phyloP scores from a whole-genome alignment of 805 yeast species.

The Candida suzukii region DNA sequence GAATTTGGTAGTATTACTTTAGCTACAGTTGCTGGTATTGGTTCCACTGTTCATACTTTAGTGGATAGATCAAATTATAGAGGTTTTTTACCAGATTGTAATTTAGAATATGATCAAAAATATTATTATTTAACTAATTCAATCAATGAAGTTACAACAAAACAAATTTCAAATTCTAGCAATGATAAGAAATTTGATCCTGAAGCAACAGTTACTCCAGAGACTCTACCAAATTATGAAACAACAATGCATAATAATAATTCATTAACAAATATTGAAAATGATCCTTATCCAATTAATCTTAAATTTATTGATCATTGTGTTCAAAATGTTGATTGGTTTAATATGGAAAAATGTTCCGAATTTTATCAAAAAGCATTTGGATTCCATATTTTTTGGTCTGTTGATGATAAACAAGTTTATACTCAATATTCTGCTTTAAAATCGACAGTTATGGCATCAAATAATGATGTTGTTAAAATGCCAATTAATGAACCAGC shows the following conservation, averaged over 20 bases:
- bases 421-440: slow-evolving; percentile 64
- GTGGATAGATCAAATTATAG: slow-evolving; percentile 33
- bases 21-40: slow-evolving; percentile 48
- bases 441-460: slow-evolving; percentile 71
- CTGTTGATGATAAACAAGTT: slow-evolving; percentile 75
- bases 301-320: slow-evolving; percentile 61
- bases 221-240: too few species aligned
- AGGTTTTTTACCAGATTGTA: slow-evolving; percentile 21
- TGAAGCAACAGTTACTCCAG: too few species aligned
- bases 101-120: slow-evolving; percentile 4
- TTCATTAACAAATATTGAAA: neutral
- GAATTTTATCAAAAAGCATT: slow-evolving; percentile 52
- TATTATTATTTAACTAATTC: slow-evolving; percentile 16
- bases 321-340: slow-evolving; percentile 74
- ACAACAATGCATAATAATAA: too few species aligned
- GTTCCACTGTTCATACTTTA: slow-evolving; percentile 67
- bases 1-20: slow-evolving; percentile 40
- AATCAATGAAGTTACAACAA: too few species aligned
- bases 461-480: slow-evolving; percentile 54
- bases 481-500: slow-evolving; percentile 89
- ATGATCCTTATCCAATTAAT: slow-evolving; percentile 16
- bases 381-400: slow-evolving; percentile 77
- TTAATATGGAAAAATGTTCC: slow-evolving; percentile 53
- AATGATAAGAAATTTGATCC: too few species aligned
- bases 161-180: too few species aligned